These are phyloP conservation scores for Pinus tabuliformis DNA, from an alignment of 75 land plant genomes.

Conservation along the genomic window DNA sequence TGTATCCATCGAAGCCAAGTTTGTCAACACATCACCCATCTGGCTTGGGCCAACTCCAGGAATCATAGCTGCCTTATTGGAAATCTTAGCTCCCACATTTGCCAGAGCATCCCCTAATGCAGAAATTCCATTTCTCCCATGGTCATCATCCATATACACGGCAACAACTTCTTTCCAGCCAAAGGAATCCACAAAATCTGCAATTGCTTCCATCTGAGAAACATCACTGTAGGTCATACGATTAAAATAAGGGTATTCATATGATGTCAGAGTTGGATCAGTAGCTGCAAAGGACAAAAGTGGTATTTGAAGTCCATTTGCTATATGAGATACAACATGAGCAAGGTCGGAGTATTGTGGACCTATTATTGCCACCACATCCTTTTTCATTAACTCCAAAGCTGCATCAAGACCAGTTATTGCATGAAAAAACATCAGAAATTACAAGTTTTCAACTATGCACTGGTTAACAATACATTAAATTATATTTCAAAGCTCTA, in stretches of 20 bases:
- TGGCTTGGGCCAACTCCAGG: conserved; percentile 6
- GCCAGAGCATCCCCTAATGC: conserved; percentile 36
- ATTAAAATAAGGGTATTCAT: conserved; percentile 51
- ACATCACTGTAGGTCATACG: conserved; percentile 48
- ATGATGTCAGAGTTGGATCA: conserved; percentile 46
- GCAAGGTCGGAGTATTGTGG: conserved; percentile 54
- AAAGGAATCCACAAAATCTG: conserved; percentile 33
- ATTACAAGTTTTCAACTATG: neutral
- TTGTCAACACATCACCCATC: conserved; percentile 17
- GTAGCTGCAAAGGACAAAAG: conserved; percentile 56
- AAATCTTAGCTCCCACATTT: conserved; percentile 29
- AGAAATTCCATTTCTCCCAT: conserved; percentile 46
- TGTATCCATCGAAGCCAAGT: conserved; percentile 40
- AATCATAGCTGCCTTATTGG: conserved; percentile 33
- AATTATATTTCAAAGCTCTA: neutral
- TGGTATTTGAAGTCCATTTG: conserved; percentile 50
- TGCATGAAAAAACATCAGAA: neutral
- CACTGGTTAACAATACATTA: neutral
- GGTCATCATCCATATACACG: conserved; percentile 47
- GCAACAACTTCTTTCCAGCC: conserved; percentile 52
- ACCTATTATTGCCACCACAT: conserved; percentile 52
- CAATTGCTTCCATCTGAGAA: conserved; percentile 55
- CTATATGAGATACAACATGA: conserved; percentile 52
- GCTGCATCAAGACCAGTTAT: conserved; percentile 27
- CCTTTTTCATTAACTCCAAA: conserved; percentile 36